Conservation (phyloP, 139 green algal genomes). For the Coccomyxa sp. region DNA sequence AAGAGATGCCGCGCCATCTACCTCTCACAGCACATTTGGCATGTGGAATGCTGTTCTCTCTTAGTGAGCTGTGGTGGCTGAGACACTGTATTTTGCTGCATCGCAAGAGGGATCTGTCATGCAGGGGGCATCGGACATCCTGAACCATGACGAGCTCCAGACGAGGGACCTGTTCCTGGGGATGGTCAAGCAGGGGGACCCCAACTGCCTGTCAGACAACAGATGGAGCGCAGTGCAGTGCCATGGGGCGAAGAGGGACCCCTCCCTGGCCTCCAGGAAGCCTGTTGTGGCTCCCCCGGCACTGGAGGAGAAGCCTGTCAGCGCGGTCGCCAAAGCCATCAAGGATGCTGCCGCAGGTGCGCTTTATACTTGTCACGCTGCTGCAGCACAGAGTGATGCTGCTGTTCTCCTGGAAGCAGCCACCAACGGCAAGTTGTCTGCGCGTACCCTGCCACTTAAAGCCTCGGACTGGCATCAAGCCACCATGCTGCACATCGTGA, state of each 20-base stretch:
- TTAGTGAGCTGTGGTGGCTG: background rate
- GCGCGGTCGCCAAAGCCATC: background rate
- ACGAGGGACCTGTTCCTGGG: constrained; percentile 28
- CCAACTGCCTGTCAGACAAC: constrained; percentile 17
- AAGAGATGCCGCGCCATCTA: no score
- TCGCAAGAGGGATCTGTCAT: background rate
- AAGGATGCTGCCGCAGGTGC: background rate
- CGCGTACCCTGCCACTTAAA: no score
- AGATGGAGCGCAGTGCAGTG: constrained; percentile 20
- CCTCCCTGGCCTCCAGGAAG: background rate
- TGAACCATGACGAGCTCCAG: constrained; percentile 34
- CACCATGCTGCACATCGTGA: no score
- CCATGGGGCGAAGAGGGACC: background rate
- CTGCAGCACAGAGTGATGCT: no score
- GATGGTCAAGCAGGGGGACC: constrained; percentile 4
- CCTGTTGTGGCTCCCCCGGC: background rate
- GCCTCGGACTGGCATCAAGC: no score
- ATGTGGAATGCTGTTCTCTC: background rate
- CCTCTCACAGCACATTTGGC: background rate
- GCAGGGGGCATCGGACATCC: constrained; percentile 38
- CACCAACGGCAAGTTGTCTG: no score
- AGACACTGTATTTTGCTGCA: no score
- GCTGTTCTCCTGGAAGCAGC: no score
- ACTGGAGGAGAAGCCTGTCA: no score
- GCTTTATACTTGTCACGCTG: no score